Conservation (phyloP, 768 basidiomycete genomes). For the Boletus rubropictus region DNA sequence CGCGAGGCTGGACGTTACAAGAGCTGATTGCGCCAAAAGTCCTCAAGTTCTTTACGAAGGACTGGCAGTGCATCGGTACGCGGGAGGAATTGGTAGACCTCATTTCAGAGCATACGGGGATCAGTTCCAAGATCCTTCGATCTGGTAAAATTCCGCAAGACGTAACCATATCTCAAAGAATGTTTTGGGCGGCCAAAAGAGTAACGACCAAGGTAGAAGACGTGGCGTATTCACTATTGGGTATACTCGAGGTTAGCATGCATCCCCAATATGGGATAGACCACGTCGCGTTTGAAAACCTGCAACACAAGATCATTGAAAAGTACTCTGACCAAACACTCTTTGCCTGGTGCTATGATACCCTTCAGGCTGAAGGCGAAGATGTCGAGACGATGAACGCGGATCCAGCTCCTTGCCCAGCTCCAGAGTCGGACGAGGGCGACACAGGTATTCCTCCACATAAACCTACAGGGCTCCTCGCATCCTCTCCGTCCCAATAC, state of each 20-base stretch:
- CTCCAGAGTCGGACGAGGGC: not conserved
- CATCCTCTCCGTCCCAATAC: conserved; percentile 20
- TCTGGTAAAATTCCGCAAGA: conserved; percentile 4
- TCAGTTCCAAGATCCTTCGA: conserved; percentile 14
- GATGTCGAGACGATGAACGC: conserved; percentile 12
- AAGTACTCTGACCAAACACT: conserved; percentile 23
- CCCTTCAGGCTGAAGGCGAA: conserved; percentile 6
- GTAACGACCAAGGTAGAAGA: conserved; percentile 25
- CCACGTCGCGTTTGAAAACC: conserved; percentile 18
- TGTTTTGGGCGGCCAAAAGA: conserved; percentile 26
- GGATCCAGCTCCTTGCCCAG: not conserved
- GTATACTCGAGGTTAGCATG: conserved; percentile 21
- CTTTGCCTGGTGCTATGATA: conserved; percentile 22
- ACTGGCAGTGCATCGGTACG: conserved; percentile 21
- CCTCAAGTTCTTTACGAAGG: conserved; percentile 24
- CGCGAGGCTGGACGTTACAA: conserved; percentile 29
- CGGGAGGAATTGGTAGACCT: conserved; percentile 8
- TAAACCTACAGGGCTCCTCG: conserved; percentile 21
- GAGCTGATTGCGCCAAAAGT: conserved; percentile 27
- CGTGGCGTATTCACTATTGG: conserved; percentile 29
- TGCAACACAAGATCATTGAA: conserved; percentile 22
- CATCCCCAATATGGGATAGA: conserved; percentile 23
- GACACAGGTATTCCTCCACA: not conserved
- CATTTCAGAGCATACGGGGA: conserved; percentile 16
- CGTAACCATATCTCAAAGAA: conserved; percentile 20